Evolutionary conservation across 2,329 filamentous ascomycete genomes (phyloP).

Genomic region (Aspergillus hiratsukae): DNA sequence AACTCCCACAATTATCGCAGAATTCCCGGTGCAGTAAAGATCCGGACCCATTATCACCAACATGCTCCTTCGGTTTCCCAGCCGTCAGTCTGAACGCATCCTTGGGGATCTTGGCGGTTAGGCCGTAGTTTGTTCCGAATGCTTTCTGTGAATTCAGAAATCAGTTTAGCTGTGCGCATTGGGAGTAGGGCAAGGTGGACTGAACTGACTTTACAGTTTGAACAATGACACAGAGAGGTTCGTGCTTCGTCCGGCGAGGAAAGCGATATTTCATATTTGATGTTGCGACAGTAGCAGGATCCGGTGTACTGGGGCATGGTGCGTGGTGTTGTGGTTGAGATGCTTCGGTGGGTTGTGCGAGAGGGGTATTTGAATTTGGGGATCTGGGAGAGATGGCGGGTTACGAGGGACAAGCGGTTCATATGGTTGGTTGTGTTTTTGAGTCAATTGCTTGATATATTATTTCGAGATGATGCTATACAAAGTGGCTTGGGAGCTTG

Average conservation of each 20-base stretch:
- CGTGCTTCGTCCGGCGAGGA: constrained; percentile 44
- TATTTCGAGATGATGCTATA: background rate
- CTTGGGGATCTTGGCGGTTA: constrained; percentile 49
- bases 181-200: background rate
- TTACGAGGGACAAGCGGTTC: background rate
- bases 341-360: background rate
- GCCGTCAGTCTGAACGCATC: constrained; percentile 39
- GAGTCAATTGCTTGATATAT: background rate
- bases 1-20: constrained; percentile 49
- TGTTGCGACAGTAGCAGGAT: constrained; percentile 47
- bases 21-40: constrained; percentile 48
- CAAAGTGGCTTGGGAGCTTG: background rate
- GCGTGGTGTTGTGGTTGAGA: background rate
- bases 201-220: constrained; percentile 45
- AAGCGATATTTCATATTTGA: constrained; percentile 46
- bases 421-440: background rate
- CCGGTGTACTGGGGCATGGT: constrained; percentile 33
- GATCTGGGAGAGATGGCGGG: background rate
- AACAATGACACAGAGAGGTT: constrained; percentile 51
- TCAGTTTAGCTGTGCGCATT: background rate
- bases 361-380: too few species aligned
- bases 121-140: constrained; percentile 49
- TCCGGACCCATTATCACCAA: constrained; percentile 49
- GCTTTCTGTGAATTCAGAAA: constrained; percentile 38
- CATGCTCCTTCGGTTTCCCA: constrained; percentile 43